Evolutionary conservation across 306 rosid genomes (phyloP).

Genomic region (Lupinus albus): DNA sequence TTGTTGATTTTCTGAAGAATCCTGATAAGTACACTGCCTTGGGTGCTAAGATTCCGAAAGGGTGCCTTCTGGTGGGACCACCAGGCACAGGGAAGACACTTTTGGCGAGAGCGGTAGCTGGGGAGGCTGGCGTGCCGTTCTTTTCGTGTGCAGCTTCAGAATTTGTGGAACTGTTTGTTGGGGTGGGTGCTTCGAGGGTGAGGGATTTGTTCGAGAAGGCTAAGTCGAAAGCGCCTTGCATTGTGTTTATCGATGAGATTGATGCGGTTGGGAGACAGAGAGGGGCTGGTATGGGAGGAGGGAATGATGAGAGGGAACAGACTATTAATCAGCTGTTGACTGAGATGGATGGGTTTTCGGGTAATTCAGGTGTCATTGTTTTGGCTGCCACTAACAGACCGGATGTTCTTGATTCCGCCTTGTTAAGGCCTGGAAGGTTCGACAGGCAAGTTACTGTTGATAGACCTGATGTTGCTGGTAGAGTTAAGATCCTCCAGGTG

Average conservation of each 20-base stretch:
- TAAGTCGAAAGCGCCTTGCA: constrained; percentile 94
- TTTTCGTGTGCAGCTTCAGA: constrained; percentile 98
- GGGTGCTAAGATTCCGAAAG: constrained; percentile 96
- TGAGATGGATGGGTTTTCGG: constrained; percentile 98
- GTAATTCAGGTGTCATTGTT: constrained; percentile 94
- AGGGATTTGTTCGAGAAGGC: constrained; percentile 98
- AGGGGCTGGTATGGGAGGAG: constrained; percentile 99
- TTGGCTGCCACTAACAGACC: constrained; percentile 98
- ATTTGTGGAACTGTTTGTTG: constrained; percentile 89
- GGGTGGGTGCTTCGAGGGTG: constrained; percentile 96
- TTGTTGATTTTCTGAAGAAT: constrained; percentile 92
- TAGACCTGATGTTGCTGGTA: constrained; percentile 96
- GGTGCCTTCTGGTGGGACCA: constrained; percentile 94
- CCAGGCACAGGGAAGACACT: constrained; percentile 98
- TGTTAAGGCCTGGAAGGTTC: constrained; percentile 92
- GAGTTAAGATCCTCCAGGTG: constrained; percentile 98
- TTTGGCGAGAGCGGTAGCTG: constrained; percentile 88
- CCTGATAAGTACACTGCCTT: constrained; percentile 96
- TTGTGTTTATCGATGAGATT: constrained; percentile 96
- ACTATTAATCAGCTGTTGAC: constrained; percentile 97
- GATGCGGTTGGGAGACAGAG: constrained; percentile 99
- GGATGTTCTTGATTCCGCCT: constrained; percentile 86
- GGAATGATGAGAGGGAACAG: constrained; percentile 98
- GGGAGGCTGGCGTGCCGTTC: constrained; percentile 94
- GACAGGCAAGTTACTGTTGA: constrained; percentile 97